phyloP scores from a whole-genome alignment of 2,329 filamentous ascomycete genomes.

The Cordyceps militaris region DNA sequence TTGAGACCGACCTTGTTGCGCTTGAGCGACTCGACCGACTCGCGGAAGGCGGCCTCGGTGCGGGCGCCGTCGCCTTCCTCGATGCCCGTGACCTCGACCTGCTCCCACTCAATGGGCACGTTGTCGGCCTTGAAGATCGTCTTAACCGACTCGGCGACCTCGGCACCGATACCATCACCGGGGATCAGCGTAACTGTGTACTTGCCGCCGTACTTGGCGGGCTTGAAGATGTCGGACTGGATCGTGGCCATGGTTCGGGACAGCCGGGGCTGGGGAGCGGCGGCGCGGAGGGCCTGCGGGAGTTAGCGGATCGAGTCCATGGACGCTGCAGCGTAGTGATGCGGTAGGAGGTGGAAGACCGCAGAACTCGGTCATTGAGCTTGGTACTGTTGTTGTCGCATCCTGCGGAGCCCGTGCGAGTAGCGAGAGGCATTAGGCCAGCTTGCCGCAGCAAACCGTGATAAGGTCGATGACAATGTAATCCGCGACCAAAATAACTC shows the following conservation, averaged over 20 bases:
- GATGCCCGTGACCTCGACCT: constrained; percentile 90
- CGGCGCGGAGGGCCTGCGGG: constrained; percentile 44
- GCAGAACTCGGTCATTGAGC: neutral
- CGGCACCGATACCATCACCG: constrained; percentile 96
- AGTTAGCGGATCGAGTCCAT: neutral
- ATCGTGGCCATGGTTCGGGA: constrained; percentile 67
- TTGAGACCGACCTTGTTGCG: constrained; percentile 99
- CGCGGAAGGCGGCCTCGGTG: constrained; percentile 90
- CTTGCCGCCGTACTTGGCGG: constrained; percentile 97
- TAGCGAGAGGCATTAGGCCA: neutral
- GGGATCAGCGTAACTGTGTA: constrained; percentile 98
- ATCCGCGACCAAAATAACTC: neutral
- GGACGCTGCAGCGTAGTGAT: neutral
- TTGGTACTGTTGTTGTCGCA: neutral
- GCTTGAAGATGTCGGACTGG: constrained; percentile 96
- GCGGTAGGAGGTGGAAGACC: too few relatives aligned
- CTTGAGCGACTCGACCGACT: constrained; percentile 90
- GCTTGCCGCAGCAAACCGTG: neutral
- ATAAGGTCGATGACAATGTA: neutral
- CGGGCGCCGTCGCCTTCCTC: constrained; percentile 77
- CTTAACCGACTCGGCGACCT: constrained; percentile 97
- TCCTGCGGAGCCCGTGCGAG: neutral
- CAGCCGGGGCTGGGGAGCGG: constrained; percentile 37
- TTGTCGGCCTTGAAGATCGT: constrained; percentile 99
- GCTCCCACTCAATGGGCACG: constrained; percentile 97